These are phyloP conservation scores for Penicillium sp. DNA, from an alignment of 2,329 filamentous ascomycete genomes.

Conservation along the genomic window DNA sequence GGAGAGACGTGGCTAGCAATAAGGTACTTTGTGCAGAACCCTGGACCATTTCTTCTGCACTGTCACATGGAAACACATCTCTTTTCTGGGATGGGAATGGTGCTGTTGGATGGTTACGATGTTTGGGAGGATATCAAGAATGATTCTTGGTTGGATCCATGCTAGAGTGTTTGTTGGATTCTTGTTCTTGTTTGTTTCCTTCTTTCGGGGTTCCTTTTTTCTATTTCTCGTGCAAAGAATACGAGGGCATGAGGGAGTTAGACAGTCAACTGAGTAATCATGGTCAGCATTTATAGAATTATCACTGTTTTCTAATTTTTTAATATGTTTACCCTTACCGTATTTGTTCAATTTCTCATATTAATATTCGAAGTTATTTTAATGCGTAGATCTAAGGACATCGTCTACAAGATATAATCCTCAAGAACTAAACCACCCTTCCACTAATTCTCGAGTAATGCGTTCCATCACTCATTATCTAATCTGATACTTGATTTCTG, in stretches of 20 bases:
- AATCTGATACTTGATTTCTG: too few relatives aligned
- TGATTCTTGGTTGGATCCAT: conserved; percentile 18
- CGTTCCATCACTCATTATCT: too few relatives aligned
- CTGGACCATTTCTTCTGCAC: conserved; percentile 54
- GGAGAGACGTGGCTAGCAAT: conserved; percentile 47
- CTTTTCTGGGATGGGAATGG: conserved; percentile 53
- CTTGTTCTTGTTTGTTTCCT: background rate
- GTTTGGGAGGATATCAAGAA: conserved; percentile 27
- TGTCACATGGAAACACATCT: conserved; percentile 56
- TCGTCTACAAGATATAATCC: too few relatives aligned
- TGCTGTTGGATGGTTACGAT: conserved; percentile 44
- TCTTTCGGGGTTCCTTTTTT: background rate
- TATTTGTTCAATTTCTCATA: too few relatives aligned
- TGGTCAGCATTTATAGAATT: background rate
- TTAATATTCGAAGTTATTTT: background rate
- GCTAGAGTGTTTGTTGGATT: background rate
- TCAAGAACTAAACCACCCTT: too few relatives aligned
- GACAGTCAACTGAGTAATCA: background rate
- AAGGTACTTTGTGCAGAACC: conserved; percentile 51
- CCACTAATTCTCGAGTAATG: too few relatives aligned
- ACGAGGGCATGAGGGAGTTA: background rate
- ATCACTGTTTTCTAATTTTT: background rate
- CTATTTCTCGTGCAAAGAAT: background rate
- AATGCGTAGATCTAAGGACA: background rate
- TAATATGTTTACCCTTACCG: background rate